Evolutionary conservation across 164 flowering plant species (phyloP), one percentile per base, ranked within the genome.

Genomic region (Umbellularia californica): DNA sequence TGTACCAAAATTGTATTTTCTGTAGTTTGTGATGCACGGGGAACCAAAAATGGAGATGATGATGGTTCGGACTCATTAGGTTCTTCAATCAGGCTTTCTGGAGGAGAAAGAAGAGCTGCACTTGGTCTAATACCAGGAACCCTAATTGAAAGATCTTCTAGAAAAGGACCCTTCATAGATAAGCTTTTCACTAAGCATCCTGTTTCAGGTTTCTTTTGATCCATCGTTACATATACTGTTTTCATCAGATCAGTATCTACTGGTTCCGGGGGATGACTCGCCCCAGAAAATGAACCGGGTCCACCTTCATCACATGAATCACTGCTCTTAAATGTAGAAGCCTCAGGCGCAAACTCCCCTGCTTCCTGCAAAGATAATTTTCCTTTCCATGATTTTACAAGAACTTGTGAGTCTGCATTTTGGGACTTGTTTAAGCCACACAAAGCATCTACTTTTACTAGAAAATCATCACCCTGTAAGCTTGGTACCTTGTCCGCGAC

Each of bases 181-280:
- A 89, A 19, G 78, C 91, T 90, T 81, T 87, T 92, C 79, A 87
- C 79, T 76, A 91, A 83, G 82, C 89, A 78, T 14, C 50, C 68
- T 70, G 83, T 83, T 67, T 87, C 90, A 6, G 93, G 77, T 78
- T 89, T 88, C 50, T 81, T 87, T 72, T 84, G 85, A 63, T 85
- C 82, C 51, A 89, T 84, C 19, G 95, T 85, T 15, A 88, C 88
- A 76, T 85, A 88, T 5, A 92, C 90, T 0, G 91, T 84, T 72
- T 77, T 85, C 89, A 90, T 88, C 69, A 81, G 76, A 85, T 92
- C 90, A 12, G 78, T 85, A 72, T 90, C 97, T 65, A 86, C 83
- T 17, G 97, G 97, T 68, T 92, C 97, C 6, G 89, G 91, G 24
- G 97, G 97, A 76, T 92, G 97, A 85, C 93, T 89, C 50, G 82